A percentile compares a stretch with the other conserved stretches of the same genome.
Conservation (phyloP, 2,329 filamentous ascomycete genomes). For the Phialemonium atrogriseum region DNA sequence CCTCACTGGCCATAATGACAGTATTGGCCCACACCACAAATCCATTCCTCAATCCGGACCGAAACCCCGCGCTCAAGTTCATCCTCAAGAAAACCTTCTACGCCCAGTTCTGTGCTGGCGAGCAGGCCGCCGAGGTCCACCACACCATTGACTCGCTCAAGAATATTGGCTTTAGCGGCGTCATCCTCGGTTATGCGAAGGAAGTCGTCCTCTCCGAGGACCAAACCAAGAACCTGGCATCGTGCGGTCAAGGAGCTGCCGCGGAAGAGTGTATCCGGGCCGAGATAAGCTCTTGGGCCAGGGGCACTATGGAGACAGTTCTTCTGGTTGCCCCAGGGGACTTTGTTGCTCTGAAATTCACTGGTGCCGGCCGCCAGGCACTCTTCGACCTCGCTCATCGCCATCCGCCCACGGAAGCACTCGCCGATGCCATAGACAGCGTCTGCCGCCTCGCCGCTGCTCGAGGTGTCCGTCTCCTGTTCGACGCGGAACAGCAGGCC, state of each 20-base stretch:
- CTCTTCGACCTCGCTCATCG: conserved; percentile 57
- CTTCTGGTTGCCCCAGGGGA: conserved; percentile 61
- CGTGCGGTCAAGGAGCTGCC: conserved; percentile 35
- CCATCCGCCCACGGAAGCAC: conserved; percentile 51
- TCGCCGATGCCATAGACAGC: conserved; percentile 61
- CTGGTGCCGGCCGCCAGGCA: conserved; percentile 69
- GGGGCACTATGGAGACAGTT: conserved; percentile 68
- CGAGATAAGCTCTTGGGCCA: conserved; percentile 64
- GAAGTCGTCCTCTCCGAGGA: conserved; percentile 65
- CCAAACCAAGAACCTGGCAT: conserved; percentile 35
- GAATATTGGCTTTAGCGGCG: conserved; percentile 69
- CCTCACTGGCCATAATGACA: conserved; percentile 61
- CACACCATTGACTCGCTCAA: conserved; percentile 59
- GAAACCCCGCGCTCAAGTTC: conserved; percentile 61
- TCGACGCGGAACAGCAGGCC: conserved; percentile 77
- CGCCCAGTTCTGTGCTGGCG: conserved; percentile 83
- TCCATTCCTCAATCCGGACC: conserved; percentile 62
- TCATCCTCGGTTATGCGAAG: conserved; percentile 75
- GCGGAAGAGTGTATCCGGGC: conserved; percentile 39
- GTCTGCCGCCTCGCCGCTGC: conserved; percentile 66
- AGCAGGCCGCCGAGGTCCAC: conserved; percentile 60
- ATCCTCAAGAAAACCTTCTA: conserved; percentile 80
- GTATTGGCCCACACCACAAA: conserved; percentile 61
- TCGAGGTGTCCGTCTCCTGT: conserved; percentile 65
- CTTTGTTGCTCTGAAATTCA: conserved; percentile 65